These are phyloP conservation scores for Arbutus unedo DNA, from an alignment of 148 eudicot genomes.

Conservation along the genomic window DNA sequence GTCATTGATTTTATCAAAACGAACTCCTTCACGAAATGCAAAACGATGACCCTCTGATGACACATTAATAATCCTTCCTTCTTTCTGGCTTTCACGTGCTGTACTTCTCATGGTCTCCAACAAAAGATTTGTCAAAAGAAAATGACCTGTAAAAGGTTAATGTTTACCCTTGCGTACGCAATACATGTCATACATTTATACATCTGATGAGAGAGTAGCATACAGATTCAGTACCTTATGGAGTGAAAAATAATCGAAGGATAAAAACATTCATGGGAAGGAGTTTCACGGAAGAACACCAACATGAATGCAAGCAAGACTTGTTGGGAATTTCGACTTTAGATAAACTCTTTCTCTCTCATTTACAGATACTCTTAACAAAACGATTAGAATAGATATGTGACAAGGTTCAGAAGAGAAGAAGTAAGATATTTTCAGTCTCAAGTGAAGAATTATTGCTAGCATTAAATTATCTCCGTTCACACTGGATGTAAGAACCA, in stretches of 20 bases:
- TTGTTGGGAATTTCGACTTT: too few species aligned
- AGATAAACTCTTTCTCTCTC: too few species aligned
- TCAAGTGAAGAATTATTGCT: too few species aligned
- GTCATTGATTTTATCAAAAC: slow-evolving; percentile 75
- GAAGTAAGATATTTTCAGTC: too few species aligned
- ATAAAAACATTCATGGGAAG: neutral
- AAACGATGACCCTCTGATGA: slow-evolving; percentile 65
- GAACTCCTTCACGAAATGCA: slow-evolving; percentile 48
- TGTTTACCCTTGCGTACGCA: neutral
- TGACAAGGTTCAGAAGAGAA: too few species aligned
- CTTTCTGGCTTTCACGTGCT: slow-evolving; percentile 47
- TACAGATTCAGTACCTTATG: neutral
- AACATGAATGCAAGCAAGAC: too few species aligned
- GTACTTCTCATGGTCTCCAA: slow-evolving; percentile 79
- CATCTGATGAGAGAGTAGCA: neutral
- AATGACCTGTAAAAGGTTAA: slow-evolving; percentile 51
- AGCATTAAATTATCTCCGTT: too few species aligned
- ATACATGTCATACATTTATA: neutral
- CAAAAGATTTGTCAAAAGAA: slow-evolving; percentile 77
- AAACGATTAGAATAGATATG: too few species aligned
- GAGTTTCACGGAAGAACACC: neutral
- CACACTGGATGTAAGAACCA: too few species aligned
- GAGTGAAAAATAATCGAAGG: neutral
- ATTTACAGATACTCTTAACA: too few species aligned
- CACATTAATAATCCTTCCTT: slow-evolving; percentile 84